Base-by-base conservation (phyloP, 2,329 filamentous ascomycete species). In the Xylaria digitata region DNA sequence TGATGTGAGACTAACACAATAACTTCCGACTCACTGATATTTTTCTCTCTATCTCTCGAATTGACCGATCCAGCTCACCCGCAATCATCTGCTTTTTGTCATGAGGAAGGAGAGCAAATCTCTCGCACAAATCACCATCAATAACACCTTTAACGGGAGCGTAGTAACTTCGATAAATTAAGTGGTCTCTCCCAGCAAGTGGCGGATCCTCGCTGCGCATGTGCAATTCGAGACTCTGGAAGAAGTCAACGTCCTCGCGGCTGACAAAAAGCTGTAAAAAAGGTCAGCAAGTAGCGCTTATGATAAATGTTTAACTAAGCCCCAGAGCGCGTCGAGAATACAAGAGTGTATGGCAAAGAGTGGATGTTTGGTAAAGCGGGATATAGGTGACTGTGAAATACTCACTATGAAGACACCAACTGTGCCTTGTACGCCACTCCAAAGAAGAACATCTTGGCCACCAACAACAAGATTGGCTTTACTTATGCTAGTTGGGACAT, bases 61-160 rank as follows among this genome's bases (percentile, higher is more conserved):
- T 90, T 48, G 92, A 95, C 65, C 96, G 90, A 80, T 98, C 96
- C 72, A 98, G 80, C 80, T 98, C 95, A 57, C 87, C 94, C 1
- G 95, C 95, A 82, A 99, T 97, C 88, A 94, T 94, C 80, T 93
- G 90, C 85, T 97, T 97, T 84, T 93, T 94, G 75, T 97, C 95
- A 72, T 90, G 91, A 30, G 91, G 86, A 67, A 99, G 84, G 66
- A 96, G 82, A 65, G 93, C 88, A 80, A 93, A 99, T 72, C 94
- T 88, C 84, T 99, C 96, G 75, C 96, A 97, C 46, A 99, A 83
- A 81, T 99, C 96, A 32, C 96, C 96, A 80, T 99, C 96, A 74
- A 99, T 97, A 32, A 96, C 90, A 8, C 94, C 94, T 85, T 99
- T 99, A 48, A 97, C 93, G 0, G 96, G 96, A 6, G 93, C 93